Evolutionary conservation across 441 rosid genomes (phyloP), one percentile per base, ranked within the genome.

Genomic region (Manihot esculenta): DNA sequence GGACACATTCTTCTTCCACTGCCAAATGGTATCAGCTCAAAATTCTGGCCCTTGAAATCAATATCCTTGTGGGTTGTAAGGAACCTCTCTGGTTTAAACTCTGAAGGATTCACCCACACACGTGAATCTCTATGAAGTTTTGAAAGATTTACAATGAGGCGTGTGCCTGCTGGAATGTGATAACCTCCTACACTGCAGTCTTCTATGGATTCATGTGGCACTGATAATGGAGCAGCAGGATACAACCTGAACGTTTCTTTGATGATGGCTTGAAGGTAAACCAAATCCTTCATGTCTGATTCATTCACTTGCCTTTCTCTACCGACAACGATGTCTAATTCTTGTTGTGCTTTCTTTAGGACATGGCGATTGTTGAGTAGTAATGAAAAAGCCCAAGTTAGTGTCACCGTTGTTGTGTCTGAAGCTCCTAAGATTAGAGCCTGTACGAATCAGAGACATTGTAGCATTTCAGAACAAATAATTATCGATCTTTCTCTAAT

Each of bases 231-330:
- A 26, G 66, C 82, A 1, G 87, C 82, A 21, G 89, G 89, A 74
- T 84, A 82, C 35, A 87, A 24, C 21, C 88, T 79, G 2, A 83
- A 53, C 0, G 90, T 68, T 74, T 84, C 90, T 59, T 87, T 88
- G 11, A 85, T 23, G 21, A 84, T 76, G 5, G 93, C 89, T 72
- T 85, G 81, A 3, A 85, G 79, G 66, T 83, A 86, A 7, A 63
- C 82, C 10, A 89, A 75, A 6, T 79, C 80, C 42, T 72, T 57
- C 12, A 77, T 55, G 72, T 88, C 91, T 1, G 88, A 79, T 13
- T 85, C 93, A 11, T 81, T 68, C 1, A 88, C 89, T 27, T 24
- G 70, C 33, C 88, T 70, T 9, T 83, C 82, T 65, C 18, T 61
- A 2, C 96, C 89, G 24, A 88, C 81, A 20, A 69, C 65, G 3